A percentile compares a stretch with the other conserved stretches of the same genome.
Conservation (phyloP, 768 basidiomycete species). For the Suillus cothurnatus region DNA sequence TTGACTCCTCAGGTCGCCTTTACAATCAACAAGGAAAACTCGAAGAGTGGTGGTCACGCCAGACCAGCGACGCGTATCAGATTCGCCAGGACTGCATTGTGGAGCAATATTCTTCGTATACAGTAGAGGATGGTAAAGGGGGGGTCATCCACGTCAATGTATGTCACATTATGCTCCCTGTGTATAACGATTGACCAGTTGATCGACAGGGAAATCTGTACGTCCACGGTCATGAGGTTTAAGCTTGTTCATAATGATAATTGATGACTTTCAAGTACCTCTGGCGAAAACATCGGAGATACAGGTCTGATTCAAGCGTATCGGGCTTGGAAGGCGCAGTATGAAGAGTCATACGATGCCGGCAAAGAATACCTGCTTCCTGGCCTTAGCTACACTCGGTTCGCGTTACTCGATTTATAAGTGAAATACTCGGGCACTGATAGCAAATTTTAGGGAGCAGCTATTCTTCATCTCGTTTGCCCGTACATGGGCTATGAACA, state of each 20-base stretch:
- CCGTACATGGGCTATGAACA: constrained; percentile 83
- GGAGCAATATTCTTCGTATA: constrained; percentile 91
- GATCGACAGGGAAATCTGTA: constrained; percentile 70
- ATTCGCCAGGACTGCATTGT: constrained; percentile 85
- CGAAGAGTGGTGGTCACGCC: constrained; percentile 92
- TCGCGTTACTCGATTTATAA: constrained; percentile 12
- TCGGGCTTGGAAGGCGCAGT: constrained; percentile 88
- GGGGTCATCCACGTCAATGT: constrained; percentile 86
- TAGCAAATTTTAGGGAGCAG: constrained; percentile 65
- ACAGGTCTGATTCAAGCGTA: constrained; percentile 83
- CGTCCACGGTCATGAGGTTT: constrained; percentile 22
- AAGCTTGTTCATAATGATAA: constrained; percentile 13
- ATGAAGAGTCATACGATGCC: constrained; percentile 52
- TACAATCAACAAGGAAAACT: constrained; percentile 91
- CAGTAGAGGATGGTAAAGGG: constrained; percentile 84
- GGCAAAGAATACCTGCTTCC: constrained; percentile 79
- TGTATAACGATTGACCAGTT: constrained; percentile 3
- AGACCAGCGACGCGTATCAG: constrained; percentile 82
- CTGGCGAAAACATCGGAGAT: constrained; percentile 92
- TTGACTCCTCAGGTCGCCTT: constrained; percentile 85
- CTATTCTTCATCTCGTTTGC: constrained; percentile 93
- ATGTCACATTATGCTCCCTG: constrained; percentile 24
- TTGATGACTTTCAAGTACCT: constrained; percentile 55
- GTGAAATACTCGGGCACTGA: neutral
- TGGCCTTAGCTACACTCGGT: constrained; percentile 78